Evolutionary conservation across 306 rosid genomes (phyloP).

Genomic region (Vigna unguiculata): DNA sequence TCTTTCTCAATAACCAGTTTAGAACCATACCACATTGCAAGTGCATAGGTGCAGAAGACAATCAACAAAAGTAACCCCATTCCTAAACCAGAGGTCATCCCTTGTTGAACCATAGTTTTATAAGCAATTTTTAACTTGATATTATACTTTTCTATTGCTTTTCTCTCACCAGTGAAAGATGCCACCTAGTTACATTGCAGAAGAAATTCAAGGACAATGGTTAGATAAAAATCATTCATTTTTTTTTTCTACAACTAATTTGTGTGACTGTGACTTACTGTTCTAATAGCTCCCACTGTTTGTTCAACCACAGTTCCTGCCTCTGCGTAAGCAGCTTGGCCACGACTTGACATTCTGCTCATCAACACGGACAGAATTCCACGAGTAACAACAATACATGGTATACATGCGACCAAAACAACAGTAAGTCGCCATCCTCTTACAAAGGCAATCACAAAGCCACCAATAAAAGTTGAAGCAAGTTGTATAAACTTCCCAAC

Average conservation of each 20-base stretch:
- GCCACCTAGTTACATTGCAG: constrained; percentile 66
- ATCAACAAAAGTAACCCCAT: constrained; percentile 54
- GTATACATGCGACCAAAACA: constrained; percentile 70
- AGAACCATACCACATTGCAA: constrained; percentile 91
- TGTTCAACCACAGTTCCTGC: constrained; percentile 89
- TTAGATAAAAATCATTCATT: constrained; percentile 14
- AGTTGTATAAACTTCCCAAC: constrained; percentile 90
- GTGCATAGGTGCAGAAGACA: constrained; percentile 76
- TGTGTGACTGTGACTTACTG: constrained; percentile 57
- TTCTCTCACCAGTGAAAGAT: constrained; percentile 86
- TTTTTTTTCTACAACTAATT: background rate
- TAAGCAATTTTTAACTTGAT: constrained; percentile 68
- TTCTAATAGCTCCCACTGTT: constrained; percentile 81
- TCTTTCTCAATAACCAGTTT: constrained; percentile 69
- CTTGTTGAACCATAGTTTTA: constrained; percentile 63
- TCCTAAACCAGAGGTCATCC: constrained; percentile 73
- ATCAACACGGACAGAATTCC: constrained; percentile 51
- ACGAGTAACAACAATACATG: constrained; percentile 61
- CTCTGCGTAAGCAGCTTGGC: constrained; percentile 86
- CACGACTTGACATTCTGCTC: constrained; percentile 76
- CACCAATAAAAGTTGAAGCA: constrained; percentile 70
- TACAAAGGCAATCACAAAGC: constrained; percentile 66
- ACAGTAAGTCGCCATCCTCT: constrained; percentile 80
- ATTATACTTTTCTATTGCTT: constrained; percentile 72
- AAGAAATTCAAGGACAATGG: constrained; percentile 9